Evolutionary conservation across 345 rosid species (phyloP).

Genomic region (Sisymbrium irio): DNA sequence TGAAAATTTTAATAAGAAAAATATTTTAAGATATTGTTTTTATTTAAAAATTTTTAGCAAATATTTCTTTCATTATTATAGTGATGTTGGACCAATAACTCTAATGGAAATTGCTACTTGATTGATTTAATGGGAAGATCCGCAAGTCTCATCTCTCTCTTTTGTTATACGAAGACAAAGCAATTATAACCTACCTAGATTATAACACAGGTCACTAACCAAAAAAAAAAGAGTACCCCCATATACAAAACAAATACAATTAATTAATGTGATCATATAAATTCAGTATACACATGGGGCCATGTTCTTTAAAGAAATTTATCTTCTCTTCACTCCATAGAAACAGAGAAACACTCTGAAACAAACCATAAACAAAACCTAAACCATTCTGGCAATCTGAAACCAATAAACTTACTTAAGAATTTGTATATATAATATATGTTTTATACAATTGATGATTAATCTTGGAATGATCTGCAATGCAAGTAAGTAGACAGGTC

Average conservation of each 20-base stretch:
- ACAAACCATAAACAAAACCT: constrained; percentile 10
- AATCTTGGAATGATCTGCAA: constrained; percentile 22
- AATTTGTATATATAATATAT: constrained; percentile 29
- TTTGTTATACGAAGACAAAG: constrained; percentile 22
- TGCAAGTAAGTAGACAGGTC: constrained; percentile 4
- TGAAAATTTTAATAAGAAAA: too few species aligned
- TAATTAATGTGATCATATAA: constrained; percentile 15
- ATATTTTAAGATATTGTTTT: too few species aligned
- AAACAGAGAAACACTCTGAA: constrained; percentile 26
- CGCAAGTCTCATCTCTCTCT: constrained; percentile 31
- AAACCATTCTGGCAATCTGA: constrained; percentile 17
- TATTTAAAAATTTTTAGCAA: too few species aligned
- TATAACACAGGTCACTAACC: constrained; percentile 24
- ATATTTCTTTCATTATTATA: too few species aligned
- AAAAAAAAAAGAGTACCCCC: background rate
- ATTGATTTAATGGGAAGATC: constrained; percentile 8
- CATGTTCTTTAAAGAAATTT: constrained; percentile 29
- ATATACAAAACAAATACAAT: constrained; percentile 12
- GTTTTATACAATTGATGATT: constrained; percentile 31
- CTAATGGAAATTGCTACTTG: background rate
- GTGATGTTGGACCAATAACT: too few species aligned
- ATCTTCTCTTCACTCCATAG: constrained; percentile 20
- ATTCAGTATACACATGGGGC: constrained; percentile 33
- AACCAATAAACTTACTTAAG: constrained; percentile 22
- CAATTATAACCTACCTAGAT: too few species aligned